Evolutionary conservation across 805 yeast species (phyloP).

Genomic region (Candida tibetensis): DNA sequence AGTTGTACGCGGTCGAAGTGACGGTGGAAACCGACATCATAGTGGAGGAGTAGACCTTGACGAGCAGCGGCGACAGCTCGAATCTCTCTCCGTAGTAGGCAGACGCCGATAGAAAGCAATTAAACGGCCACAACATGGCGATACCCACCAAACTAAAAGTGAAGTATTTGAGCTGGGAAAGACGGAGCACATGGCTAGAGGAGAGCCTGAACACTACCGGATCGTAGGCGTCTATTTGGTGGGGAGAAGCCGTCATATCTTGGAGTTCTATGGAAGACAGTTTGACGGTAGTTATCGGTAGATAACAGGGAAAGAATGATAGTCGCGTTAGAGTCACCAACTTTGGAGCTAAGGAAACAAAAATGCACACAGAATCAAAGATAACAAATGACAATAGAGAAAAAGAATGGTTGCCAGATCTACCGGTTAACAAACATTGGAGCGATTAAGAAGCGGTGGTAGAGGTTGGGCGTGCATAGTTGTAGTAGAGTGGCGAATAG

Average conservation of each 20-base stretch:
- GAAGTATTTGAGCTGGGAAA: conserved; percentile 43
- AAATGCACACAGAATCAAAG: not conserved
- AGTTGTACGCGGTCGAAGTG: conserved; percentile 57
- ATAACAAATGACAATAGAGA: not conserved
- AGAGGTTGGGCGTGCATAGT: too few relatives aligned
- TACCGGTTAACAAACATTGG: too few relatives aligned
- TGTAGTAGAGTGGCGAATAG: too few relatives aligned
- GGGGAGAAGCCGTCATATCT: conserved; percentile 1
- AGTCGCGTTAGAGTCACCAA: not conserved
- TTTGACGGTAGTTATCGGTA: not conserved
- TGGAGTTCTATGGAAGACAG: not conserved
- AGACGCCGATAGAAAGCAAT: conserved; percentile 82
- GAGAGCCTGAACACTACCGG: conserved; percentile 18
- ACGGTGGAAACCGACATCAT: conserved; percentile 87
- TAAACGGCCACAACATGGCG: conserved; percentile 95
- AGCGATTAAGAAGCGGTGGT: too few relatives aligned
- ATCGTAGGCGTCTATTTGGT: conserved; percentile 12
- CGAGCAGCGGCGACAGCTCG: conserved; percentile 44
- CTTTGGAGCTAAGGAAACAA: too few relatives aligned
- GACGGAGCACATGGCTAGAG: conserved; percentile 9
- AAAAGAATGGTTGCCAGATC: too few relatives aligned
- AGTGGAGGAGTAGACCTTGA: conserved; percentile 67
- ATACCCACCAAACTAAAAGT: conserved; percentile 71
- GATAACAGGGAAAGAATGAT: not conserved
- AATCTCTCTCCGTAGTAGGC: conserved; percentile 72